Percentiles rank a stretch among this genome's conserved stretches.
phyloP scores from a whole-genome alignment of 345 rosid species.

The Kernera saxatilis region DNA sequence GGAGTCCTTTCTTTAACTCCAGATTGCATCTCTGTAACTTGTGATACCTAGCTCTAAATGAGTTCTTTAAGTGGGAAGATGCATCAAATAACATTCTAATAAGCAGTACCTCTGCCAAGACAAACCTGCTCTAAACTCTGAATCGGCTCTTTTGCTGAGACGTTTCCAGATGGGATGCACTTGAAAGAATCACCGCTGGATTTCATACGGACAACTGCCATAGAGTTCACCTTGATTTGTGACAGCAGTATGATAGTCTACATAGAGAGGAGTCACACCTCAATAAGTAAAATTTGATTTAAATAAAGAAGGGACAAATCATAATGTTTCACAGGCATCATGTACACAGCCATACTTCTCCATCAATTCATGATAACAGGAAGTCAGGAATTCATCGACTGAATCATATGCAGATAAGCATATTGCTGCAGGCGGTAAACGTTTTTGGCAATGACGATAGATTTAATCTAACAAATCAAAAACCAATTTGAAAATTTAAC shows the following conservation, averaged over 20 bases:
- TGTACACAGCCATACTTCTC: neutral
- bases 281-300: neutral
- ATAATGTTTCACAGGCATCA: neutral
- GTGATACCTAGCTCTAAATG: constrained; percentile 1
- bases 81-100: neutral
- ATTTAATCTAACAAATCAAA: neutral
- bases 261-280: constrained; percentile 26
- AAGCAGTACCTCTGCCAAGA: constrained; percentile 28
- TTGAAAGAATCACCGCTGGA: constrained; percentile 34
- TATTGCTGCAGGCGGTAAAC: neutral
- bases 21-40: neutral
- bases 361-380: neutral
- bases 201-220: constrained; percentile 69
- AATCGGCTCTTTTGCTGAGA: constrained; percentile 32
- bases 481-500: neutral
- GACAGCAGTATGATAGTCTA: constrained; percentile 60
- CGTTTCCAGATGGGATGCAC: constrained; percentile 33
- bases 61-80: neutral
- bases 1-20: neutral
- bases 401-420: neutral
- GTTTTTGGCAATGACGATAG: neutral
- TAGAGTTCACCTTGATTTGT: constrained; percentile 77
- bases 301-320: neutral
- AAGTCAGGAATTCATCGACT: neutral
- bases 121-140: constrained; percentile 73